Base-by-base conservation (phyloP, 2,329 filamentous ascomycete species). In the Penicillium sp. region DNA sequence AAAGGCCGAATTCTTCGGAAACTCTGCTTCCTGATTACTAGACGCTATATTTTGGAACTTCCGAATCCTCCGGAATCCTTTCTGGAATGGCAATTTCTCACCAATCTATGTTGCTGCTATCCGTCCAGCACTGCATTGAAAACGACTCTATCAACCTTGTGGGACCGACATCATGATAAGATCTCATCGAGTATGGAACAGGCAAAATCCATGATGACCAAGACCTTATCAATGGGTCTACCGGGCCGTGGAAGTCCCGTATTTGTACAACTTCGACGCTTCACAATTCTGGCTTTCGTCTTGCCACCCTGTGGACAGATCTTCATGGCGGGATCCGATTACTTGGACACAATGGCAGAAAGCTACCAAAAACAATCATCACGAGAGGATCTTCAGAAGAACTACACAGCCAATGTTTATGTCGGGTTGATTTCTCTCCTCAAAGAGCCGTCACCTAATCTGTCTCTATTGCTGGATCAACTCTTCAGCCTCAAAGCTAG, bases 281-380 rank as follows among this genome's bases (percentile, higher is more conserved):
- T 78, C 49, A 77, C 74, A 9, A 61, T 75, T 18, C 59, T 78
- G 26, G 58, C 72, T 4, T 74, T 70, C 21, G 59, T 65, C 21
- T 65, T 75, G 49, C 71, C 74, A 18, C 63, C 79, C 20, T 74
- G 74, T 37, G 82, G 80, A 24, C 70, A 75, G 6, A 78, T 89
- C 60, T 86, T 96, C 62, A 82, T 96, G 61, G 88, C 88, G 0
- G 93, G 93, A 1, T 91, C 89, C 44, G 93, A 97, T 71, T 93
- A 94, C 61, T 72, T 96, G 17, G 93, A 97, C 68, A 84, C 88
- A 0, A 78, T 96, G 10, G 66, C 67, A 46, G 75, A 77, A 54
- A 65, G 66, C 24, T 77, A 77, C 54, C 61, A 63, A 24, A 75
- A 76, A 42, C 80, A 86, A 51, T 85, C 84, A 69, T 83, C 42